Evolutionary conservation across 1,139 yeast species (phyloP), one percentile per base, ranked within the genome.

Genomic region (Scheffersomyces titani): DNA sequence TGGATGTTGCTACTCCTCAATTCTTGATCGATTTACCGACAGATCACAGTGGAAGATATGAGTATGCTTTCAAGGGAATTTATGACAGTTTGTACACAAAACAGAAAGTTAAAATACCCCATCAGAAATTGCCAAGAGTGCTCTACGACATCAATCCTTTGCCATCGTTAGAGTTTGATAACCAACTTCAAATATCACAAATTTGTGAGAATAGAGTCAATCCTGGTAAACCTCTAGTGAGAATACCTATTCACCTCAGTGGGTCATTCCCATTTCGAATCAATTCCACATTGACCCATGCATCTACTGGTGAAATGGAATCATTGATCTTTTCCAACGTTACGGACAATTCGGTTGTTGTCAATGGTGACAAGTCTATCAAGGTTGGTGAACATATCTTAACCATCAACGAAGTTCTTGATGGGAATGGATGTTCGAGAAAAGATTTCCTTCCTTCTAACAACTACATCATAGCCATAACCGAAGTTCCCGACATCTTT

Each of bases 401-500:
- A 3, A 75, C 83, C 0, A 75, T 93, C 44, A 77, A 77, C 19
- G 81, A 81, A 55, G 77, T 93, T 6, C 67, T 71, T 3, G 98
- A 93, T 71, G 81, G 81, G 1, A 87, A 87, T 65, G 96, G 94
- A 0, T 94, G 99, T 70, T 60, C 69, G 1, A 77, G 80, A 51
- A 78, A 70, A 5, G 72, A 75, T n/a, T 73, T 82, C 52, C 63
- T 73, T 6, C 70, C 72, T 3, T 68, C 73, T 49, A 77, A 75
- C 65, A 71, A 64, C 51, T 76, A 61, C 47, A 75, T 77, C 19
- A 77, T 91, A 48, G 80, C 85, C 1, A 83, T 93, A 5, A 87
- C 94, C 1, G 93, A 90, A 61, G 87, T 88, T 3, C 98, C 98
- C 9, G 82, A 84, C 59, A 85, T 92, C 7, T 72, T 70, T 47